phyloP scores from a whole-genome alignment of 257 asterid genomes.

The Perilla frutescens region DNA sequence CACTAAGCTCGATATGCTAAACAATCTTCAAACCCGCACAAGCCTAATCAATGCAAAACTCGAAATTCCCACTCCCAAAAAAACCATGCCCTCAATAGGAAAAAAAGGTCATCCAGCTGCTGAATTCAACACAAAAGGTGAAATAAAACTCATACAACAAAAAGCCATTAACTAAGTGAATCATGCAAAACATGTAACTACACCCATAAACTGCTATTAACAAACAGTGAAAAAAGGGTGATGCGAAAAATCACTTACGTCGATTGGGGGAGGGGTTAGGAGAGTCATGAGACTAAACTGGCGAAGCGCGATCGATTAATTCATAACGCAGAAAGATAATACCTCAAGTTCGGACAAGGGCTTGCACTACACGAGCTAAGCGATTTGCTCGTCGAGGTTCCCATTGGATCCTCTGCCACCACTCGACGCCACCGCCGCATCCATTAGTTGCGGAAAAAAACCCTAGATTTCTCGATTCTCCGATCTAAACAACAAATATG shows the following conservation, averaged over 20 bases:
- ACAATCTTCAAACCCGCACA: conserved; percentile 32
- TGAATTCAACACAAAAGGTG: conserved; percentile 30
- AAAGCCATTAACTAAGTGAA: conserved; percentile 33
- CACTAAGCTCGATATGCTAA: conserved; percentile 10
- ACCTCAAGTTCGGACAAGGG: too few species aligned
- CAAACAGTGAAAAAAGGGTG: neutral
- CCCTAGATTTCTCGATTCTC: too few species aligned
- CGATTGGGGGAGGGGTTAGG: conserved; percentile 62
- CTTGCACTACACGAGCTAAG: too few species aligned
- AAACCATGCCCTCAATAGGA: conserved; percentile 23
- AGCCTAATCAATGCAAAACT: conserved; percentile 34
- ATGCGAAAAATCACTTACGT: conserved; percentile 42
- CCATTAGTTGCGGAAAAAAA: too few species aligned
- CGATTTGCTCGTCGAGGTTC: too few species aligned
- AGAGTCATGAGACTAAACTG: conserved; percentile 56
- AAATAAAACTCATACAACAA: conserved; percentile 21
- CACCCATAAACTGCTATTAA: conserved; percentile 8
- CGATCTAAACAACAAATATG: too few species aligned
- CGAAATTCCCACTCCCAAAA: conserved; percentile 11
- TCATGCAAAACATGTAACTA: conserved; percentile 27
- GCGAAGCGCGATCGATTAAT: conserved; percentile 49
- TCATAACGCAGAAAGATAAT: too few species aligned
- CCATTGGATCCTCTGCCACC: too few species aligned
- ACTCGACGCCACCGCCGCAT: too few species aligned
- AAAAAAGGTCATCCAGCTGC: conserved; percentile 27